These are phyloP conservation scores for Testicularia cyperi DNA, from an alignment of 1,284 basidiomycete genomes.

Conservation along the genomic window DNA sequence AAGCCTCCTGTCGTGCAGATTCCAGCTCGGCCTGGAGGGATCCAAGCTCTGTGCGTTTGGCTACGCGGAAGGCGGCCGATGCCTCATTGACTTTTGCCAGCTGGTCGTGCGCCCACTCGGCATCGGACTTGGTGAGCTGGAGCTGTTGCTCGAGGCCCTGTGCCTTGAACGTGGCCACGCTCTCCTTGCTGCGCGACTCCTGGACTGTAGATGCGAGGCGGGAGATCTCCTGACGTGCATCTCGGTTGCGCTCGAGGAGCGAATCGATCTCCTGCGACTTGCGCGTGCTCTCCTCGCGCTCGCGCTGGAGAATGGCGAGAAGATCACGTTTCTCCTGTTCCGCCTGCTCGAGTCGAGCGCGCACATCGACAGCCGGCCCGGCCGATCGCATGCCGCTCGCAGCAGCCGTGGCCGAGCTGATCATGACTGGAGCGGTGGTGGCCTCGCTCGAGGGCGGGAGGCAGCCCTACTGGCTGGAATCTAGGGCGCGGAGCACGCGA, in stretches of 20 bases:
- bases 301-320: slow-evolving; percentile 51
- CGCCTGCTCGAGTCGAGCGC: slow-evolving; percentile 36
- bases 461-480: no score
- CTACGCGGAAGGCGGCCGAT: slow-evolving; percentile 30
- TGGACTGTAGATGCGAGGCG: slow-evolving; percentile 44
- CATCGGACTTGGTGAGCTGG: slow-evolving; percentile 71
- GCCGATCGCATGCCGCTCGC: slow-evolving; percentile 36
- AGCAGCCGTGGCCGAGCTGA: no score
- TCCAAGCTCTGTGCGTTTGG: slow-evolving; percentile 69
- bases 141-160: slow-evolving; percentile 78
- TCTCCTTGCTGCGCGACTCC: slow-evolving; percentile 42
- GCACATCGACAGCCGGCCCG: slow-evolving; percentile 31
- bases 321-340: slow-evolving; percentile 57
- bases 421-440: no score
- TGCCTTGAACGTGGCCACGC: slow-evolving; percentile 68
- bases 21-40: slow-evolving; percentile 74
- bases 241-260: slow-evolving; percentile 33
- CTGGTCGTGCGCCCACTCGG: slow-evolving; percentile 65
- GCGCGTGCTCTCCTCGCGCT: slow-evolving; percentile 47
- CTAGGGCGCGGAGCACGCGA: no score
- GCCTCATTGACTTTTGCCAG: slow-evolving; percentile 44
- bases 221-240: slow-evolving; percentile 46
- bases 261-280: slow-evolving; percentile 48
- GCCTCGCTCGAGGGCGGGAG: no score
- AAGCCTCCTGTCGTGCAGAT: slow-evolving; percentile 68